Conservation (phyloP, 2,329 filamentous ascomycete genomes). For the Diaporthe sp. region DNA sequence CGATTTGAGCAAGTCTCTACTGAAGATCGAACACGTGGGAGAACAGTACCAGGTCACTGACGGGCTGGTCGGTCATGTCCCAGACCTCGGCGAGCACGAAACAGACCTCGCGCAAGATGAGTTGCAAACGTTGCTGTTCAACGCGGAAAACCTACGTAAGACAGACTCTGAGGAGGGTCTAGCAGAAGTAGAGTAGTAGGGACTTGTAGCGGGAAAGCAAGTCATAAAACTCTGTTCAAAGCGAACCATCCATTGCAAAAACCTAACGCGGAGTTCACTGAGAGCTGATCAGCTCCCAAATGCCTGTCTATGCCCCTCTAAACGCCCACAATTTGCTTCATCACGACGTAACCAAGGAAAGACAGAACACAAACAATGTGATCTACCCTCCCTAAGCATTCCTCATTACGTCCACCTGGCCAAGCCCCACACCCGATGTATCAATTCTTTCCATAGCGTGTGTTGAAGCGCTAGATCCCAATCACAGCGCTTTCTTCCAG, state of each 20-base stretch:
- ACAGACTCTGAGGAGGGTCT: constrained; percentile 51
- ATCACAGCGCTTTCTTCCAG: constrained; percentile 6
- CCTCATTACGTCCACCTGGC: constrained; percentile 33
- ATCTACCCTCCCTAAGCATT: constrained; percentile 30
- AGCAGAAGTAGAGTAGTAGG: constrained; percentile 37
- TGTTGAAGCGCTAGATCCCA: background rate
- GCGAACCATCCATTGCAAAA: constrained; percentile 35
- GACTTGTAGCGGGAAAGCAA: constrained; percentile 20
- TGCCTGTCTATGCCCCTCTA: constrained; percentile 42
- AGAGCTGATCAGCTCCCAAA: constrained; percentile 37
- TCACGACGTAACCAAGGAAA: constrained; percentile 37
- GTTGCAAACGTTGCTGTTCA: constrained; percentile 60
- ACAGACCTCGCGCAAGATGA: constrained; percentile 55
- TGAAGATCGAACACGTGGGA: constrained; percentile 17
- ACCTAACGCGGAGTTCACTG: constrained; percentile 26
- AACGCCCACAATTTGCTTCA: constrained; percentile 42
- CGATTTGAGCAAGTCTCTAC: constrained; percentile 30
- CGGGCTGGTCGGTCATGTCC: constrained; percentile 42
- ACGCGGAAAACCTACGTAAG: constrained; percentile 64
- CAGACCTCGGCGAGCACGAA: constrained; percentile 48
- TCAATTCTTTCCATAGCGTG: constrained; percentile 5
- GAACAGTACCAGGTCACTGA: constrained; percentile 42
- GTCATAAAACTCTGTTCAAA: constrained; percentile 9
- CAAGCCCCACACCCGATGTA: background rate
- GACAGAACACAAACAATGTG: constrained; percentile 30